Conservation (phyloP, 495 filamentous ascomycete genomes). For the Daldinia vernicosa region DNA sequence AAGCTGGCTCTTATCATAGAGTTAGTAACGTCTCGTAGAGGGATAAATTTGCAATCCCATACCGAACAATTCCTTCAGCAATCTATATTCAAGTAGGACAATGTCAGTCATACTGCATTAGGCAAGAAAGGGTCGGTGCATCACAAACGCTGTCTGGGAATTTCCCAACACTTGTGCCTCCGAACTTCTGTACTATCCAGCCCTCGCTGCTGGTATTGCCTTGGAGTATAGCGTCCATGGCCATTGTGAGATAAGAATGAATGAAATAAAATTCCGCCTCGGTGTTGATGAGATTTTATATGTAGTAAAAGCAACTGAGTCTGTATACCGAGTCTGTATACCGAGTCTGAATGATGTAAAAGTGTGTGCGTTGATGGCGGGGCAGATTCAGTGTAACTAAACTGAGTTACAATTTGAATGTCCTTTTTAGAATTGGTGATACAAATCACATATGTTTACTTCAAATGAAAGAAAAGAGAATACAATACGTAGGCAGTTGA, state of each 20-base stretch:
- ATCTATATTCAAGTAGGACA: slow-evolving; percentile 58
- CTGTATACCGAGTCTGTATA: too few species aligned
- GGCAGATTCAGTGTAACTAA: slow-evolving; percentile 20
- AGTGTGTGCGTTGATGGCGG: slow-evolving; percentile 25
- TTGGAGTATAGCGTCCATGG: slow-evolving; percentile 35
- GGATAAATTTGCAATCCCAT: slow-evolving; percentile 43
- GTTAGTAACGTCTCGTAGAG: slow-evolving; percentile 25
- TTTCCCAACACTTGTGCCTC: slow-evolving; percentile 70
- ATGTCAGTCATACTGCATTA: slow-evolving; percentile 27
- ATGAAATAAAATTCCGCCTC: slow-evolving; percentile 8
- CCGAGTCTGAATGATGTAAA: not conserved
- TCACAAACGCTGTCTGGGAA: slow-evolving; percentile 52
- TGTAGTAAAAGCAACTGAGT: slow-evolving; percentile 10
- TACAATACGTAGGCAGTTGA: not conserved
- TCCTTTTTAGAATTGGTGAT: not conserved
- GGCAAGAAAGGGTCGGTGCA: slow-evolving; percentile 6
- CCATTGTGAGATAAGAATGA: slow-evolving; percentile 1
- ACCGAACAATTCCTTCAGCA: slow-evolving; percentile 78
- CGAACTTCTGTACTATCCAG: slow-evolving; percentile 90
- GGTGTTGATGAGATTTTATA: not conserved
- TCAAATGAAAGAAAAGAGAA: not conserved
- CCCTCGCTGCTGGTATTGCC: slow-evolving; percentile 52
- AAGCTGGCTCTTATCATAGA: slow-evolving; percentile 67
- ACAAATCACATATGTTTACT: not conserved
- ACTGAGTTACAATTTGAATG: not conserved